Base-by-base conservation (phyloP, 768 basidiomycete species). In the Boletus rubroflammeus region DNA sequence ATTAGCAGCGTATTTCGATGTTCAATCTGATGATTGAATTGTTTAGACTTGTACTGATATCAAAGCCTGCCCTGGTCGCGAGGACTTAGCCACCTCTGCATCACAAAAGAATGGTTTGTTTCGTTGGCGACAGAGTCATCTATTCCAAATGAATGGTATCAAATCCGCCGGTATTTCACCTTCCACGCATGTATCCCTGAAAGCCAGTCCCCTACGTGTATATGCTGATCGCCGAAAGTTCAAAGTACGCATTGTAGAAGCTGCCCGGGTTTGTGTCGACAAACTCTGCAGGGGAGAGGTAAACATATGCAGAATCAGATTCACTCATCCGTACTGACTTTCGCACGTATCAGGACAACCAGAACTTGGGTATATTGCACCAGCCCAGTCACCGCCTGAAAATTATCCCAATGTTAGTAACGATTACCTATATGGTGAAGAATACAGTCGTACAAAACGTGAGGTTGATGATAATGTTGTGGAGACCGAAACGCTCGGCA, bases 241-340 rank as follows among this genome's bases (percentile, higher is more conserved):
- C 81, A 72, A 88, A 91, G 74, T 83, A 90, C 0, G 90, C 86
- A 31, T 86, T 73, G 10, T 60, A 58, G 70, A 90, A 90, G 11
- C 83, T 84, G 3, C 70, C 67, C 1, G 89, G 89, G 61, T 88
- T 84, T 56, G 26, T 28, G 50, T 63, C 44, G 14, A 63, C 62
- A 23, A 39, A 61, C 11, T 81, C 84, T 86, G 54, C 17, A 39
- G 13, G 39, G 15, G 41, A 25, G 7, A 34, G 17, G 17, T 53
- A 21, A 44, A 29, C 28, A 32, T 21, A 15, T 3, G 25, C 23
- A 54, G 13, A 51, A 45, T n/a, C 49, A 13, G 40, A 39, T 5
- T 7, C 47, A 11, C 3, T 28, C 26, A 45, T 17, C 43, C 5
- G 32, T 13, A 76, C 81, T 62, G 53, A 83, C 85, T 72, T 34